These are phyloP conservation scores for Verticillium nonalfalfae DNA, from an alignment of 2,329 filamentous ascomycete genomes.

Conservation along the genomic window DNA sequence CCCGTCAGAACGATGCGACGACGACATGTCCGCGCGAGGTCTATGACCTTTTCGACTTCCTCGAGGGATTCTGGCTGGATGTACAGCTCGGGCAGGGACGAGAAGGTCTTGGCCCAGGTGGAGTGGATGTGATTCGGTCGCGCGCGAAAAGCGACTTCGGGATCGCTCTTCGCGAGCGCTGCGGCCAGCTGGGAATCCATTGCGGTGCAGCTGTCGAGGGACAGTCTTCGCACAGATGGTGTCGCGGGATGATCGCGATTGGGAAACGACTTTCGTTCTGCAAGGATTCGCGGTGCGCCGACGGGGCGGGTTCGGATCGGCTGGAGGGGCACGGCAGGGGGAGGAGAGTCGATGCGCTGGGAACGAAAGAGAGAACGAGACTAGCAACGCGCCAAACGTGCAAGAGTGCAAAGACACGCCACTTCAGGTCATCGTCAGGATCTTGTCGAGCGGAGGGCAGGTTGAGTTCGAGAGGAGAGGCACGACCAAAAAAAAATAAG, in stretches of 20 bases:
- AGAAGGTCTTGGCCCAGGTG: slow-evolving; percentile 94
- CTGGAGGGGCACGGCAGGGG: neutral
- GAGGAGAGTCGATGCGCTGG: neutral
- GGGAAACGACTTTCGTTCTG: neutral
- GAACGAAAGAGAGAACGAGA: neutral
- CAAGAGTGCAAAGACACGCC: neutral
- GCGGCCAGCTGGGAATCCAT: slow-evolving; percentile 30
- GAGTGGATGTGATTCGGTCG: slow-evolving; percentile 68
- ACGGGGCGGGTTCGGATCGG: neutral
- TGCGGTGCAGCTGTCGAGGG: neutral
- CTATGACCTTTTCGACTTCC: slow-evolving; percentile 80
- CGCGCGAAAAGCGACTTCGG: slow-evolving; percentile 67
- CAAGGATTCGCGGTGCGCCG: neutral
- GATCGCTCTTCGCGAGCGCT: slow-evolving; percentile 22
- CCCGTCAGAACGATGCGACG: slow-evolving; percentile 82
- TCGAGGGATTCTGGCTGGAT: slow-evolving; percentile 72
- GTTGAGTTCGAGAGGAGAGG: neutral
- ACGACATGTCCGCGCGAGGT: slow-evolving; percentile 72
- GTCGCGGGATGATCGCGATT: neutral
- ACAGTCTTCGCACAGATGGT: neutral
- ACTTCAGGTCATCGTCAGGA: neutral
- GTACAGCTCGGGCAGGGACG: slow-evolving; percentile 83
- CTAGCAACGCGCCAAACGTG: neutral
- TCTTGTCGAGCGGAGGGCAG: neutral
- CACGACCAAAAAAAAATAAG: neutral